These are phyloP conservation scores for Colletotrichum gloeosporioides DNA, from an alignment of 2,329 filamentous ascomycete genomes.

Conservation along the genomic window DNA sequence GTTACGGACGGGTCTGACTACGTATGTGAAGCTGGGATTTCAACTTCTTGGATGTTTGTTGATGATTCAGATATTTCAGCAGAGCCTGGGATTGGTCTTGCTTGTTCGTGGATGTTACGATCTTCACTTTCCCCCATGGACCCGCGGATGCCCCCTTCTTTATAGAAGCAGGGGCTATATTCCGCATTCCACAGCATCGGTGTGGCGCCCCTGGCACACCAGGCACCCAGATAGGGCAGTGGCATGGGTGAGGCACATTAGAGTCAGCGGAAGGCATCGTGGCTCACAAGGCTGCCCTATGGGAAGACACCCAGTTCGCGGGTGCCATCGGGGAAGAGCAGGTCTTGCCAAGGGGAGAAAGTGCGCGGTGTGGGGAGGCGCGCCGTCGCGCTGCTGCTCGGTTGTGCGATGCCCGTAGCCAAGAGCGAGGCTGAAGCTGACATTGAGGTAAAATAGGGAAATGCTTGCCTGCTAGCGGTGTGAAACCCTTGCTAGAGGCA, in stretches of 20 bases:
- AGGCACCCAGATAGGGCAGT: neutral
- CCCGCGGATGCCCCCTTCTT: conserved; percentile 3
- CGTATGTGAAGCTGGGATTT: neutral
- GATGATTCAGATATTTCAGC: neutral
- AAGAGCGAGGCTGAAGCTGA: conserved; percentile 8
- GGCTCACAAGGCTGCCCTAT: conserved; percentile 7
- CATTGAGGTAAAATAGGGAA: neutral
- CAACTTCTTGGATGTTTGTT: neutral
- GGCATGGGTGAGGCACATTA: neutral
- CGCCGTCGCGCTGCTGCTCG: neutral
- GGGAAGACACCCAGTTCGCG: neutral
- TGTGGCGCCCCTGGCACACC: neutral
- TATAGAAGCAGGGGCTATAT: conserved; percentile 2
- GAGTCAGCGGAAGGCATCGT: neutral
- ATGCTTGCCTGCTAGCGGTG: neutral
- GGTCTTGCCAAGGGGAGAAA: neutral
- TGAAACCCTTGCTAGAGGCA: neutral
- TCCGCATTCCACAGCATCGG: neutral
- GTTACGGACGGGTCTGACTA: neutral
- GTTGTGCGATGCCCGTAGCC: neutral
- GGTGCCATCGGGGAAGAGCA: neutral
- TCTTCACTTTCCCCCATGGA: neutral
- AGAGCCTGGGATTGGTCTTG: neutral
- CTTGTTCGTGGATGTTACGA: neutral
- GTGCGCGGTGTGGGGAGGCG: neutral